Percentiles rank a stretch among this genome's conserved stretches.
These are phyloP conservation scores for Gyrodon lividus DNA, from an alignment of 768 basidiomycete genomes.

Conservation along the genomic window DNA sequence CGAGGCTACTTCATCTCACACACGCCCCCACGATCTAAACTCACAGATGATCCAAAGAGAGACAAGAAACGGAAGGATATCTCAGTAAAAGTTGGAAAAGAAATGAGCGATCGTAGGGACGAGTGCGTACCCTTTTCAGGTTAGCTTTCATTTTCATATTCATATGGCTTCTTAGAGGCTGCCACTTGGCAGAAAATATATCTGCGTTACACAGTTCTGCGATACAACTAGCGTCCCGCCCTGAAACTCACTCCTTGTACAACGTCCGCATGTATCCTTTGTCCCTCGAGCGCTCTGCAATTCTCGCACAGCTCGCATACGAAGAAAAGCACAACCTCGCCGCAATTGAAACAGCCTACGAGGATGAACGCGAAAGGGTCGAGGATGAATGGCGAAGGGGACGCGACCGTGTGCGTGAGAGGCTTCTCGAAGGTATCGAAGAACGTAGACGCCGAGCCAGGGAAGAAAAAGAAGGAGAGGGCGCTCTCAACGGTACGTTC, in stretches of 20 bases:
- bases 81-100: slow-evolving; percentile 68
- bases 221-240: slow-evolving; percentile 64
- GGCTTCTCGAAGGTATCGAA: slow-evolving; percentile 81
- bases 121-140: slow-evolving; percentile 49
- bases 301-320: slow-evolving; percentile 60
- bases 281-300: slow-evolving; percentile 73
- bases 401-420: slow-evolving; percentile 70
- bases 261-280: slow-evolving; percentile 71
- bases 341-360: slow-evolving; percentile 65
- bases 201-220: slow-evolving; percentile 57
- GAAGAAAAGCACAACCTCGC: slow-evolving; percentile 72
- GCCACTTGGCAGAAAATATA: slow-evolving; percentile 63
- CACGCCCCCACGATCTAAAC: not conserved
- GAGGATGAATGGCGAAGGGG: slow-evolving; percentile 83
- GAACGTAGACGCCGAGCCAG: slow-evolving; percentile 75
- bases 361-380: slow-evolving; percentile 75
- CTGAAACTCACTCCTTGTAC: slow-evolving; percentile 64
- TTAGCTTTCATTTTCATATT: slow-evolving; percentile 11
- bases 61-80: slow-evolving; percentile 70
- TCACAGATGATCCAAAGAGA: slow-evolving; percentile 48
- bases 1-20: slow-evolving; percentile 26
- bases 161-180: slow-evolving; percentile 41
- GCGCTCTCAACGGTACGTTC: slow-evolving; percentile 62
- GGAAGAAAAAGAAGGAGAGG: slow-evolving; percentile 89
- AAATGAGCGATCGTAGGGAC: slow-evolving; percentile 71